phyloP scores from a whole-genome alignment of 129 eudicot species.

The Artemisia tridentata region DNA sequence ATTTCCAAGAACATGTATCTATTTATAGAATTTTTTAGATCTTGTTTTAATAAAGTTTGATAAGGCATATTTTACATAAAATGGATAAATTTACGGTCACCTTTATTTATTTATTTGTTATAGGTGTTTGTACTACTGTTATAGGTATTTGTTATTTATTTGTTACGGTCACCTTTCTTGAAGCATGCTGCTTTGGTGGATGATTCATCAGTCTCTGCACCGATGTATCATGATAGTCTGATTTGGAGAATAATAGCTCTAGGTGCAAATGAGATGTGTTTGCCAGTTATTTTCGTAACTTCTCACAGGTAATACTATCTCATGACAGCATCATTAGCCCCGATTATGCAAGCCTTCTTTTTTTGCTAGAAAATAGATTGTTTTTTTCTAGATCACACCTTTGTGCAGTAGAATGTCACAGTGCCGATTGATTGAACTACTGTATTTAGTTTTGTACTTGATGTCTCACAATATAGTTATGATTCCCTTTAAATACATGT shows the following conservation, averaged over 20 bases:
- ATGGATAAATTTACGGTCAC: too few relatives aligned
- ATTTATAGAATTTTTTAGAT: too few relatives aligned
- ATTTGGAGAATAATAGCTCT: conserved; percentile 90
- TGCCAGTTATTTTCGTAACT: conserved; percentile 77
- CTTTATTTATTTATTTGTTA: too few relatives aligned
- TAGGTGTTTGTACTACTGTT: too few relatives aligned
- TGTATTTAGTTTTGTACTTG: conserved; percentile 7
- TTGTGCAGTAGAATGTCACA: conserved; percentile 1
- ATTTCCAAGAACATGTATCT: too few relatives aligned
- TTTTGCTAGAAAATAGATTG: background rate
- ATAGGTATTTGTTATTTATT: too few relatives aligned
- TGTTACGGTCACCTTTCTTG: too few relatives aligned
- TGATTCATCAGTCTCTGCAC: conserved; percentile 62
- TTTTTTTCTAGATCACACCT: background rate
- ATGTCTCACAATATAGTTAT: background rate
- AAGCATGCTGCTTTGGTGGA: conserved; percentile 60
- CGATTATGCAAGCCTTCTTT: conserved; percentile 3
- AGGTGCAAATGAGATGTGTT: conserved; percentile 86
- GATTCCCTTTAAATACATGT: background rate
- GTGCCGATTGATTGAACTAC: conserved; percentile 7
- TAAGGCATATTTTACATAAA: too few relatives aligned
- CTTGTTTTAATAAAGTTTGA: too few relatives aligned
- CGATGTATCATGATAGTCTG: conserved; percentile 89
- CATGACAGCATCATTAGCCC: background rate
- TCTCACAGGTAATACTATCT: conserved; percentile 70